Conservation (phyloP, 192 early-diverging fungal genomes). For the Backusella mclennaniae region DNA sequence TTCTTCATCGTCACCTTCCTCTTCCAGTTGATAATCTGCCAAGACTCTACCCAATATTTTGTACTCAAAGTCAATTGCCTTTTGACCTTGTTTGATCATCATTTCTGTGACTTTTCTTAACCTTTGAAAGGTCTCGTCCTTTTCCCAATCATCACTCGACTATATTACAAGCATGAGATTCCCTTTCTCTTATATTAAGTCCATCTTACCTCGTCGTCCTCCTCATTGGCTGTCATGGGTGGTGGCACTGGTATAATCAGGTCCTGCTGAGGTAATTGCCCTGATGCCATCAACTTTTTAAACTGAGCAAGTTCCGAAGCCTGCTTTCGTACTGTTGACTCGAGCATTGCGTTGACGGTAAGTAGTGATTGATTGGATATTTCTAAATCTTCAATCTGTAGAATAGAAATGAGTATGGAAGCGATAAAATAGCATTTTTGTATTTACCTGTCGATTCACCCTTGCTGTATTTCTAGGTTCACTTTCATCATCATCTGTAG, state of each 20-base stretch:
- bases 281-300: slow-evolving; percentile 26
- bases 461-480: slow-evolving; percentile 14
- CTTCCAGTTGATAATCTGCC: slow-evolving; percentile 16
- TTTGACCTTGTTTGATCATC: slow-evolving; percentile 32
- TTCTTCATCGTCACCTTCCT: neutral
- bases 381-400: slow-evolving; percentile 53
- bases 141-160: slow-evolving; percentile 26
- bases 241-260: slow-evolving; percentile 1
- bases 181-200: neutral
- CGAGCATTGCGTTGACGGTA: slow-evolving; percentile 49
- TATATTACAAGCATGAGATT: no score
- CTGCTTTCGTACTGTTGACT: slow-evolving; percentile 49
- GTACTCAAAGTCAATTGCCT: slow-evolving; percentile 29
- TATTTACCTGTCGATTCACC: slow-evolving; percentile 17
- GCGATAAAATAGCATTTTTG: no score
- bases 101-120: slow-evolving; percentile 25
- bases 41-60: slow-evolving; percentile 29
- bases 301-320: slow-evolving; percentile 46
- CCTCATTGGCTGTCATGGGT: neutral
- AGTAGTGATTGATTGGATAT: slow-evolving; percentile 53
- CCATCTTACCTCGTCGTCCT: slow-evolving; percentile 3
- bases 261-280: neutral
- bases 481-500: neutral
- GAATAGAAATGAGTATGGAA: neutral
- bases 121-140: slow-evolving; percentile 30